Evolutionary conservation across 306 rosid species (phyloP).

Genomic region (Glycyrrhiza uralensis): DNA sequence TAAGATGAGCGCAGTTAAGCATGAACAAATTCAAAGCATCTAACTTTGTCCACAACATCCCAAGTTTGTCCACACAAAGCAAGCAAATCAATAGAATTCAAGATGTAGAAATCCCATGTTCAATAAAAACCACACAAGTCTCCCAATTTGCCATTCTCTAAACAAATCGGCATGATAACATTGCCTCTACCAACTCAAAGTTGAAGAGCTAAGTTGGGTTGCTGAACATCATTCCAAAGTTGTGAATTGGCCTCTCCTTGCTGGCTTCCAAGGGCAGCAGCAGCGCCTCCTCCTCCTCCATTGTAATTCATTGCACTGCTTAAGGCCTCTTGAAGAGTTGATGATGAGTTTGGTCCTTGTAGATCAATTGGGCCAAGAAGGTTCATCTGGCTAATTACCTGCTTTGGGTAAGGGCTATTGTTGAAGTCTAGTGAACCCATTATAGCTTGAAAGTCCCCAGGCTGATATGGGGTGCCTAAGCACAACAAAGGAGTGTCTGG

Average conservation of each 20-base stretch:
- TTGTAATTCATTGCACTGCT: neutral
- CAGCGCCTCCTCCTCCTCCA: too few species aligned
- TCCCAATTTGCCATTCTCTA: neutral
- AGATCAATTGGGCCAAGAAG: neutral
- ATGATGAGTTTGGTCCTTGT: neutral
- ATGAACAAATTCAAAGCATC: neutral
- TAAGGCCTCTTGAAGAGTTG: neutral
- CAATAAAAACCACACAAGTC: neutral
- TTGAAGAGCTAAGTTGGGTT: neutral
- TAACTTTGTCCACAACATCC: neutral
- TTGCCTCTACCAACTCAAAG: neutral
- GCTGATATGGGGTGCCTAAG: neutral
- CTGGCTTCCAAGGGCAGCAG: neutral
- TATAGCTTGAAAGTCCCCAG: neutral
- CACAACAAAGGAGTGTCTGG: neutral
- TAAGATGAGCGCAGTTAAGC: too few species aligned
- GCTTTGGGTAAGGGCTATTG: neutral
- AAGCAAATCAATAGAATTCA: neutral
- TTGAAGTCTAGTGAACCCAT: neutral
- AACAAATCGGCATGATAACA: neutral
- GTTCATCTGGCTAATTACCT: neutral
- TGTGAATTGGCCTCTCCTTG: neutral
- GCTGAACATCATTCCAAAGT: neutral
- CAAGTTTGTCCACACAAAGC: neutral
- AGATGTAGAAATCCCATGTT: neutral